phyloP scores from a whole-genome alignment of 306 rosid genomes.

The Quercus glauca region DNA sequence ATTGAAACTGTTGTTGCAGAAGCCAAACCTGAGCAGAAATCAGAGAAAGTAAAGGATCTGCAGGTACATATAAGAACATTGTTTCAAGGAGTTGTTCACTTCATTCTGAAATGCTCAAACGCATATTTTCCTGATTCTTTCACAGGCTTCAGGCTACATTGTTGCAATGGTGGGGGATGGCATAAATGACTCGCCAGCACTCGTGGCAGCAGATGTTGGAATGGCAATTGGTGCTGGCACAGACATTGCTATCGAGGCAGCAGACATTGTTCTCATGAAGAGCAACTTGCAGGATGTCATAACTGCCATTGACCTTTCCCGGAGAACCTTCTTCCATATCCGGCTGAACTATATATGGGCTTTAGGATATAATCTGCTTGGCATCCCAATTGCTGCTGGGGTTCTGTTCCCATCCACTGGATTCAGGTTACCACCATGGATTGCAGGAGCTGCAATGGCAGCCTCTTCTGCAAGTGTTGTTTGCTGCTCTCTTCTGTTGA shows the following conservation, averaged over 20 bases:
- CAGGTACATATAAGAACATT: slow-evolving; percentile 44
- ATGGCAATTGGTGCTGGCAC: slow-evolving; percentile 89
- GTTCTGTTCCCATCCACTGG: slow-evolving; percentile 55
- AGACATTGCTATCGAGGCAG: slow-evolving; percentile 91
- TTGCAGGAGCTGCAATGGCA: slow-evolving; percentile 97
- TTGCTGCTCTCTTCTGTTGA: slow-evolving; percentile 71
- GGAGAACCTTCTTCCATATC: slow-evolving; percentile 60
- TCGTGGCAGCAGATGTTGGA: slow-evolving; percentile 83
- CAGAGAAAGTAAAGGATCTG: slow-evolving; percentile 58
- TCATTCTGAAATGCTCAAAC: not conserved
- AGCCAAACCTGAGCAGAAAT: slow-evolving; percentile 74
- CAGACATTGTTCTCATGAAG: slow-evolving; percentile 81
- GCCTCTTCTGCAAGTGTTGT: slow-evolving; percentile 91
- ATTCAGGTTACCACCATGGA: slow-evolving; percentile 80
- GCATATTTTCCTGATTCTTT: not conserved
- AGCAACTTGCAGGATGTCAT: slow-evolving; percentile 81
- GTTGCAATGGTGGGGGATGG: slow-evolving; percentile 97
- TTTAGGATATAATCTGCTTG: slow-evolving; percentile 65
- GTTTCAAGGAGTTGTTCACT: not conserved
- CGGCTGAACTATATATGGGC: slow-evolving; percentile 84
- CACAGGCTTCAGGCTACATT: slow-evolving; percentile 47
- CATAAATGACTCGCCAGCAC: slow-evolving; percentile 81
- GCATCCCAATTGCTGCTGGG: slow-evolving; percentile 81
- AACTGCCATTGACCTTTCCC: slow-evolving; percentile 72
- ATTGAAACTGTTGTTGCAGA: slow-evolving; percentile 71